A percentile compares a stretch with the other conserved stretches of the same genome.
Evolutionary conservation across 2,329 filamentous ascomycete species (phyloP).

Genomic region (Fusarium metavorans): DNA sequence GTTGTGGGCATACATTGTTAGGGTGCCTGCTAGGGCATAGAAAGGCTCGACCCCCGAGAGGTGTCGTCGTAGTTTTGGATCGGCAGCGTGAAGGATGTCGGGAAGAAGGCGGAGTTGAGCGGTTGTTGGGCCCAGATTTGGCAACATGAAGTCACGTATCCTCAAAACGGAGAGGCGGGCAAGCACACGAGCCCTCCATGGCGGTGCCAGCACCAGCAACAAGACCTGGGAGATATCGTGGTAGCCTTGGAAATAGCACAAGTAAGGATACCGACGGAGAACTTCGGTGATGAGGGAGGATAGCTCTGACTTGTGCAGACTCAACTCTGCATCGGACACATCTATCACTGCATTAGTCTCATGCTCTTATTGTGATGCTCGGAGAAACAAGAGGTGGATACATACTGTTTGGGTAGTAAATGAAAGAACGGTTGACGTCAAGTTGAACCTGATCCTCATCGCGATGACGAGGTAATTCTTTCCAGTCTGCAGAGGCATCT

Average conservation of each 20-base stretch:
- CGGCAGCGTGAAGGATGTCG: slow-evolving; percentile 79
- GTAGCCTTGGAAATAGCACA: slow-evolving; percentile 98
- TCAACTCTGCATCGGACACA: slow-evolving; percentile 76
- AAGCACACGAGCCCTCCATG: slow-evolving; percentile 71
- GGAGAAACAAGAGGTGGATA: neutral
- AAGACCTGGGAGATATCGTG: slow-evolving; percentile 98
- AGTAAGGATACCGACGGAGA: slow-evolving; percentile 82
- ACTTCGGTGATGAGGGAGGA: slow-evolving; percentile 84
- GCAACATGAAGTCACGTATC: slow-evolving; percentile 98
- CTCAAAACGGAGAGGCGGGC: slow-evolving; percentile 88
- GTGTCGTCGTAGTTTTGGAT: slow-evolving; percentile 79
- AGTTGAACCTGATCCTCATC: slow-evolving; percentile 94
- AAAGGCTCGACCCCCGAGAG: slow-evolving; percentile 85
- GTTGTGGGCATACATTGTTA: slow-evolving; percentile 97
- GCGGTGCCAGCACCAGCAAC: slow-evolving; percentile 81
- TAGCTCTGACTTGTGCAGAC: slow-evolving; percentile 79
- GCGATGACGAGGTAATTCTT: slow-evolving; percentile 76
- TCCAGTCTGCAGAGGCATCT: slow-evolving; percentile 60
- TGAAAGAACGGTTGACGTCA: slow-evolving; percentile 95
- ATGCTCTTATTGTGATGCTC: neutral
- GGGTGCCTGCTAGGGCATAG: slow-evolving; percentile 91
- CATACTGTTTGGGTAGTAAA: slow-evolving; percentile 89
- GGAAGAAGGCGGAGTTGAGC: slow-evolving; percentile 90
- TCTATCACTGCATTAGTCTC: slow-evolving; percentile 58
- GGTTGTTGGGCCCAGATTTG: slow-evolving; percentile 82